Evolutionary conservation across 164 flowering plant species (phyloP), one percentile per base, ranked within the genome.

Genomic region (Vitis vinifera): DNA sequence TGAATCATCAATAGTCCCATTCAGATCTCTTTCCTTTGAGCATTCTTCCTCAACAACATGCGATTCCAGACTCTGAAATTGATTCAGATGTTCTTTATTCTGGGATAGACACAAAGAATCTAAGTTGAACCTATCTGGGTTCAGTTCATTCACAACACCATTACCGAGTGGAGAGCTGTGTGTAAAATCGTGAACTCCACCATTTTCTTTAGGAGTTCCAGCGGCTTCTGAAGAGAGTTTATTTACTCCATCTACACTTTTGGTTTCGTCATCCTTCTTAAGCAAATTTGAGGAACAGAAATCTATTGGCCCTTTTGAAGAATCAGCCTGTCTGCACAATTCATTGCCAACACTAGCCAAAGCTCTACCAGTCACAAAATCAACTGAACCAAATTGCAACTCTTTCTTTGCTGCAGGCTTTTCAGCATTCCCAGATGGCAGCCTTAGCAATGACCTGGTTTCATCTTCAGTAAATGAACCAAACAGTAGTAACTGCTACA

Each of bases 401-500:
- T 76, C 79, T 48, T 68, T 80, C 75, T 79, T 77, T 19, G 65
- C 80, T 31, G 49, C 68, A 63, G 79, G 77, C 63, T 78, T 75
- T 37, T 59, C 75, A 71, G 77, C 70, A 55, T 72, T 74, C 65
- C 55, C 73, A 12, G 76, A 27, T 17, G 91, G 75, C 49, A 76
- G 62, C 65, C 59, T 80, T 51, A 74, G 71, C 75, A 76, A 77
- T 62, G 87, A 86, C 72, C 66, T 86, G 49, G 87, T 80, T 68
- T 91, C 97, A 71, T 87, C 96, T 82, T 90, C 89, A n/a, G 88
- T 87, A 66, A 91, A 90, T 59, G 98, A 91, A 62, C 98, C 98
- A 84, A 91, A 91, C 55, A 88, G 16, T n/a, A 93, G 29, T 57
- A 84, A 76, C 97, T 89, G 81, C 63, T 44, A 53, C 16, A 51